Evolutionary conservation across 1,139 yeast genomes (phyloP), one percentile per base, ranked within the genome.

Genomic region (Diutina ranongensis): DNA sequence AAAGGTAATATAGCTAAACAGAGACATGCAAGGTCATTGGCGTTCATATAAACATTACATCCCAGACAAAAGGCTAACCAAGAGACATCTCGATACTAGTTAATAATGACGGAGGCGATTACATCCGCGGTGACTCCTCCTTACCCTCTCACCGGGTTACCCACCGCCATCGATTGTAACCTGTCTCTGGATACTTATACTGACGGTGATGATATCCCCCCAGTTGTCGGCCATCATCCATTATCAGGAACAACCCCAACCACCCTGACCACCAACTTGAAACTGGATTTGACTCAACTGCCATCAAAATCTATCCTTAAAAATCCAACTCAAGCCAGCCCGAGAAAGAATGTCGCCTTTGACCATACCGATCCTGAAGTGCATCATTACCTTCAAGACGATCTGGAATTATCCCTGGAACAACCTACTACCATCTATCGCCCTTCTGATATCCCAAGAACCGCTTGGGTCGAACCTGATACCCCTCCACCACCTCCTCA

Each of bases 261-360:
- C 3, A 38, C 42, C 13, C 42, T 25, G 42, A 38, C 42, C 12
- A 25, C 42, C 31, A 22, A 38, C 10, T 15, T 38, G 33, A 25
- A 25, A 20, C 42, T 22, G 18, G 21, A 15, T n/a, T 7, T 38
- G 19, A 20, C 27, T 13, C 32, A 35, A 5, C 65, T 72, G 2
- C 75, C 74, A 2, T 62, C 61, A 47, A 69, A 66, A 51, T 67
- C 73, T 18, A 68, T 67, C 35, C 64, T 71, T 69, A 67, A 62
- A 46, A 52, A 62, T 2, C 55, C 63, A 1, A 52, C 52, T 5
- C 49, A 8, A 8, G 32, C 33, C 32, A 22, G 55, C 13, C 66
- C 72, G 1, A 73, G 74, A 3, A 64, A 63, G 48, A 69, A 68
- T 21, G 42, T 38, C n/a, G 42, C 32, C 19, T 38, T 38, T 25